Evolutionary conservation across 768 basidiomycete genomes (phyloP), one percentile per base, ranked within the genome.

Genomic region (Agaricus blazei): DNA sequence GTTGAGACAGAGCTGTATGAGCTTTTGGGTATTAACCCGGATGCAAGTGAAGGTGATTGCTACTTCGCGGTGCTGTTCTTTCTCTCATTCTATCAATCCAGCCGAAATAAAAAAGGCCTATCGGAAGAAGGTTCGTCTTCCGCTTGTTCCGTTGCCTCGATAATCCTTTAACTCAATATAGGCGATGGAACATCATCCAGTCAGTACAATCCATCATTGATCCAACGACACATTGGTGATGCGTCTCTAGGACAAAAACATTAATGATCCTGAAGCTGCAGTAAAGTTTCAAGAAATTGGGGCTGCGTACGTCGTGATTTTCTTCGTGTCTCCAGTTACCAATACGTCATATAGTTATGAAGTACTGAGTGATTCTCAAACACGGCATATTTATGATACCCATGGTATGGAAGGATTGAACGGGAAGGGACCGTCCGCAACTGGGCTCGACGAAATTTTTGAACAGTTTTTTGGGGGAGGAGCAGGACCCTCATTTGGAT

Each of bases 21-120:
- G 40, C 72, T 95, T 44, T 76, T 98, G 28, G 92, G 88, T 27
- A 82, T 95, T 27, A 64, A 80, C 45, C 74, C 84, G 23, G 72
- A 74, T 55, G 93, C 92, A 40, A 81, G 76, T 31, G 86, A 88
- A 76, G 86, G 91, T 90, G 66, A 14, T 56, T 56, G 42, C 44
- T 31, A 58, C 56, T 38, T 37, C 45, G 45, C 28, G 49, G 24
- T 26, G 49, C 43, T 28, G 23, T 48, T 47, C 28, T 55, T 12
- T 8, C 12, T 50, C 54, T 56, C 69, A 55, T 70, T 47, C 48
- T 26, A 42, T 44, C 51, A 58, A 54, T 15, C 48, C 60, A 88
- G 90, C 77, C 60, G 92, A 98, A 59, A 92, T 98, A 63, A 95
- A 94, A 72, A 91, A 90, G 66, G 94, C 94, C 14, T 98, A 98